A percentile compares a stretch with the other conserved stretches of the same genome.
Evolutionary conservation across 139 green algal species (phyloP).

Genomic region (Tetradesmus lagerheimii): DNA sequence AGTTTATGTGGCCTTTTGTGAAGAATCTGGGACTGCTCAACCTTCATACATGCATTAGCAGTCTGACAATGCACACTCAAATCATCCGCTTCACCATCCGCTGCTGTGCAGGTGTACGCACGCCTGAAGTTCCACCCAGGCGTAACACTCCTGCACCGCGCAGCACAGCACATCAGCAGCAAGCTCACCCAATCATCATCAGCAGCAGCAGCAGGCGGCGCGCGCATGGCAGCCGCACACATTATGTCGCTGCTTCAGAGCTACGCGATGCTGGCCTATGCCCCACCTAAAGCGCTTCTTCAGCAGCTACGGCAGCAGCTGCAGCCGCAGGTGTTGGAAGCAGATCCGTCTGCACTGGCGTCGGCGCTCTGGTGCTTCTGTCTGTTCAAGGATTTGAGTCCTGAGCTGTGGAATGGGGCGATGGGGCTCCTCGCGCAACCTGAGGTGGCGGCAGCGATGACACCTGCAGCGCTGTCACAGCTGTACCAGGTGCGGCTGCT

Average conservation of each 20-base stretch:
- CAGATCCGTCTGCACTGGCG: not conserved
- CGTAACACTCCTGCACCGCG: constrained; percentile 22
- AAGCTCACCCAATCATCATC: not conserved
- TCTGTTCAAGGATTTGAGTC: constrained; percentile 23
- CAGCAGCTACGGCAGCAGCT: constrained; percentile 24
- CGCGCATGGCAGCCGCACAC: not conserved
- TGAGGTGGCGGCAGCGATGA: not conserved
- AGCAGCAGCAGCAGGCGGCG: constrained; percentile 18
- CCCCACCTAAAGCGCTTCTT: constrained; percentile 37
- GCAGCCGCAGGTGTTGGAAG: constrained; percentile 8
- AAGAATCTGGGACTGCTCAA: no score
- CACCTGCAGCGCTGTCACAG: constrained; percentile 26
- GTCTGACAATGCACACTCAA: no score
- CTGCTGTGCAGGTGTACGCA: not conserved
- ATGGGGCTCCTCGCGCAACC: constrained; percentile 13
- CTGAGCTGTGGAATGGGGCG: constrained; percentile 47
- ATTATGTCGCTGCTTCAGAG: constrained; percentile 23
- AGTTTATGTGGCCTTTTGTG: no score
- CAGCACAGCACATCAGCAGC: constrained; percentile 22
- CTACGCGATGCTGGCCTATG: constrained; percentile 37
- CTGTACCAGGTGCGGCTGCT: constrained; percentile 38
- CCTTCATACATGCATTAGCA: no score
- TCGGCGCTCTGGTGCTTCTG: constrained; percentile 30
- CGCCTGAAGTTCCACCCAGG: constrained; percentile 27
- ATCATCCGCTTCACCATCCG: no score